phyloP scores from a whole-genome alignment of 164 flowering plant species.

The Nymphaea colorata region DNA sequence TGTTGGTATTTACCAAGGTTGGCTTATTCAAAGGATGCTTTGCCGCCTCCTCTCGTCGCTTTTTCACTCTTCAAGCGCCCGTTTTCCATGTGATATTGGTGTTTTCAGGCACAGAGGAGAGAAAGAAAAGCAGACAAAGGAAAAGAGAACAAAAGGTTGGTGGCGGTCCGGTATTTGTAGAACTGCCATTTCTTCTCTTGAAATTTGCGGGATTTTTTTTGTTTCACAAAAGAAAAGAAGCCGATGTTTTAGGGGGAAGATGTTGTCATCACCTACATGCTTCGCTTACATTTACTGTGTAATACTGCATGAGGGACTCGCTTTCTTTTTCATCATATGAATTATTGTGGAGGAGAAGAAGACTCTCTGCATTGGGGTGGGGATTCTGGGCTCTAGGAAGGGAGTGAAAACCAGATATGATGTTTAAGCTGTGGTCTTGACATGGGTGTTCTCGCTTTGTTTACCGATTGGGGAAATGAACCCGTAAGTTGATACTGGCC shows the following conservation, averaged over 20 bases:
- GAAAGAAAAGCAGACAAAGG: conserved; percentile 1
- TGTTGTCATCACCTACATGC: conserved; percentile 13
- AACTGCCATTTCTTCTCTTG: conserved; percentile 20
- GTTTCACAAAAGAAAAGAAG: not conserved
- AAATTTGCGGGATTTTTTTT: conserved; percentile 4
- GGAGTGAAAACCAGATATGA: conserved; percentile 6
- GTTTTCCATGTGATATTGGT: conserved; percentile 35
- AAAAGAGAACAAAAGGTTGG: not conserved
- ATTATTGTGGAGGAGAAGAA: conserved; percentile 7
- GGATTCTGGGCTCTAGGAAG: conserved; percentile 21
- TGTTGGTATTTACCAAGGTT: not conserved
- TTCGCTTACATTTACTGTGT: conserved; percentile 13
- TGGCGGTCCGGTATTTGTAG: conserved; percentile 24
- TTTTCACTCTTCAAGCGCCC: conserved; percentile 12
- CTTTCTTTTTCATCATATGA: conserved; percentile 42
- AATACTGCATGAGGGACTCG: conserved; percentile 32
- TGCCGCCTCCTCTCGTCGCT: not conserved
- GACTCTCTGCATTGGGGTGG: conserved; percentile 11
- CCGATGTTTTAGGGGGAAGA: conserved; percentile 3
- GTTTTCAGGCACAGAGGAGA: conserved; percentile 16
- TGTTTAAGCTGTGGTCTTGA: conserved; percentile 11
- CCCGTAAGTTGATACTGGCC: no score
- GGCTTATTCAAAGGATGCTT: not conserved
- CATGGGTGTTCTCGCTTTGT: conserved; percentile 6
- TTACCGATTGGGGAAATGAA: conserved; percentile 3